These are phyloP conservation scores for Calocybe gangraenosa DNA, from an alignment of 768 basidiomycete species.

Conservation along the genomic window DNA sequence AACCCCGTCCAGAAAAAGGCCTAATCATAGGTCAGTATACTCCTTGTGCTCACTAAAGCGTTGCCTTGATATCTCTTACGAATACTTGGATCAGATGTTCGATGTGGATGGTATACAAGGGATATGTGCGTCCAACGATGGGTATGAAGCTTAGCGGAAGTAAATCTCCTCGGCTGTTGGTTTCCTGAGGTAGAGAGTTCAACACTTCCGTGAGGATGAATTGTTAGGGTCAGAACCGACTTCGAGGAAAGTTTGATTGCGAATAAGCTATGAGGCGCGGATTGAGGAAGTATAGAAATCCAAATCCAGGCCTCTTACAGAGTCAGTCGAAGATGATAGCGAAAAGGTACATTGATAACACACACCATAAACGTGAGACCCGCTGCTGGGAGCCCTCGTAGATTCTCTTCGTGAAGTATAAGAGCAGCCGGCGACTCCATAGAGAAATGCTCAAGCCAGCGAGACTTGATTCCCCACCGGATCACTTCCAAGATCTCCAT, in stretches of 20 bases:
- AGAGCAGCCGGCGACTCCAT: constrained; percentile 55
- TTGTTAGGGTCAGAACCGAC: constrained; percentile 36
- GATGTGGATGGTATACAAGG: constrained; percentile 62
- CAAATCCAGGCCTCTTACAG: constrained; percentile 43
- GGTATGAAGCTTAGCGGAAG: constrained; percentile 43
- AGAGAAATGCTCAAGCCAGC: constrained; percentile 78
- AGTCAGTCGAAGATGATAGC: neutral
- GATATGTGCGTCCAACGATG: constrained; percentile 71
- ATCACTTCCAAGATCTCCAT: constrained; percentile 67
- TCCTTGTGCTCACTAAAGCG: neutral
- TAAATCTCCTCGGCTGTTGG: constrained; percentile 36
- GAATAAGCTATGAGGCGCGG: constrained; percentile 33
- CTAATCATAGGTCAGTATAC: constrained; percentile 28
- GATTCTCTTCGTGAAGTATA: constrained; percentile 41
- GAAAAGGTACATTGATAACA: neutral
- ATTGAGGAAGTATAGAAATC: constrained; percentile 36
- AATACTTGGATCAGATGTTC: constrained; percentile 50
- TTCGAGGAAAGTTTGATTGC: constrained; percentile 24
- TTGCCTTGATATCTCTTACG: constrained; percentile 38
- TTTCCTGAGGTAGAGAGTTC: constrained; percentile 39
- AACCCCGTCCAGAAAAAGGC: constrained; percentile 71
- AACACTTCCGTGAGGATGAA: constrained; percentile 56
- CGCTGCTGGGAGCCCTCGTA: constrained; percentile 48
- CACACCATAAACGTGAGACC: constrained; percentile 75
- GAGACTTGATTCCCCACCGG: constrained; percentile 64